phyloP scores from a whole-genome alignment of 345 rosid genomes.

The Gossypium rotundifolium region DNA sequence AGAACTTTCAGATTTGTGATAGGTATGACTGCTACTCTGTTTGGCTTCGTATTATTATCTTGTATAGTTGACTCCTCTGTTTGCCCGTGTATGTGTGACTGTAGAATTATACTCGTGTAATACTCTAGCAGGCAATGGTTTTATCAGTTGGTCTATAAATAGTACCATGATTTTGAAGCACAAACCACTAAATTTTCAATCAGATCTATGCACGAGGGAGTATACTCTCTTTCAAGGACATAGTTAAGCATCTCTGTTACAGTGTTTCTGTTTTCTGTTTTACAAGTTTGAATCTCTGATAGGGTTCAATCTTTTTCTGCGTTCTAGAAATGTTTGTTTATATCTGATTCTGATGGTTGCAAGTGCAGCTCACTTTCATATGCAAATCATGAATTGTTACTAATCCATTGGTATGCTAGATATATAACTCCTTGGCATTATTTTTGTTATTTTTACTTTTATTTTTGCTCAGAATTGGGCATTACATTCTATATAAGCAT shows the following conservation, averaged over 20 bases:
- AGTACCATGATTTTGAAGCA: neutral
- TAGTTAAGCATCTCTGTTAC: neutral
- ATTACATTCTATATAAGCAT: neutral
- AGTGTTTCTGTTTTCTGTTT: neutral
- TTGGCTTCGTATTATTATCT: neutral
- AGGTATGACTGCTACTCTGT: conserved; percentile 48
- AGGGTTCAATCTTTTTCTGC: neutral
- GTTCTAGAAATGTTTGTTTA: neutral
- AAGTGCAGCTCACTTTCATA: neutral
- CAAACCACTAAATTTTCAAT: neutral
- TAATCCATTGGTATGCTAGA: neutral
- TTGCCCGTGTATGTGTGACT: neutral
- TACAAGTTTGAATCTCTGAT: neutral
- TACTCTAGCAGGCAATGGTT: neutral
- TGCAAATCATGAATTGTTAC: neutral
- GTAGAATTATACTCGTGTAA: neutral
- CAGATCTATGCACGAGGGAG: neutral
- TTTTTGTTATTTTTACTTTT: neutral
- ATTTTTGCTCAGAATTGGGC: neutral
- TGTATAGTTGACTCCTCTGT: neutral
- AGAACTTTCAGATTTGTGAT: conserved; percentile 86
- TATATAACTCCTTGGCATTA: neutral
- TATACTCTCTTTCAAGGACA: neutral
- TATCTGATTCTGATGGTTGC: neutral
- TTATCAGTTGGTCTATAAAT: neutral